Evolutionary conservation across 176 grass and related monocot species (phyloP), one percentile per base, ranked within the genome.

Genomic region (Avena sativa): DNA sequence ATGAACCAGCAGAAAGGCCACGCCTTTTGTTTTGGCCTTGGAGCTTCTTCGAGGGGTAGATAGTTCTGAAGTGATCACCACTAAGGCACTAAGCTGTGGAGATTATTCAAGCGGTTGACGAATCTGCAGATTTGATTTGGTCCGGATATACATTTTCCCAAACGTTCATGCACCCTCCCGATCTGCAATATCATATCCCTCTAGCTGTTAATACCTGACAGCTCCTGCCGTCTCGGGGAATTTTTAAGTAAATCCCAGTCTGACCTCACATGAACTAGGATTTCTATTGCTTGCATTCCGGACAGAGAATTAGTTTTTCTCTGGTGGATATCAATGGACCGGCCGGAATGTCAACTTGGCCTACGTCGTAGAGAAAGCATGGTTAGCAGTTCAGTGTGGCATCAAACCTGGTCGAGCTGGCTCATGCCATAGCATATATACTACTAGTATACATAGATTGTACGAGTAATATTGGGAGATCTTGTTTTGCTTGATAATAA

Each of bases 61-160:
- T 23, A 83, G 13, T 76, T 63, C 6, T 79, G 52, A 90, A 67
- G 79, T 86, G 88, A 78, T 81, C 53, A 23, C 62, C 23, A 23
- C 23, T 23, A 23, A 23, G 23, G 23, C 88, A 86, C 84, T 60
- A 81, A 58, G 78, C 38, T 23, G 6, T 32, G 44, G 72, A 60
- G 47, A 86, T 17, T 62, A 71, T 56, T 79, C 46, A 64, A 78
- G 79, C 47, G 53, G 79, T 83, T 90, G 89, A 87, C 80, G 62
- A 25, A 87, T 90, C 84, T 79, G 8, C 53, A 13, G 79, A 48
- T 25, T 87, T 90, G 89, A 90, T 90, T 87, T 87, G 17, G 84
- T 83, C 84, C 69, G 57, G 14, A 79, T 72, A 81, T 87, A 87
- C 56, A 86, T 73, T 48, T 46, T 4, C 62, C 65, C 71, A 64